Conservation (phyloP, 1,139 yeast species). For the Eremothecium sinecaudum region DNA sequence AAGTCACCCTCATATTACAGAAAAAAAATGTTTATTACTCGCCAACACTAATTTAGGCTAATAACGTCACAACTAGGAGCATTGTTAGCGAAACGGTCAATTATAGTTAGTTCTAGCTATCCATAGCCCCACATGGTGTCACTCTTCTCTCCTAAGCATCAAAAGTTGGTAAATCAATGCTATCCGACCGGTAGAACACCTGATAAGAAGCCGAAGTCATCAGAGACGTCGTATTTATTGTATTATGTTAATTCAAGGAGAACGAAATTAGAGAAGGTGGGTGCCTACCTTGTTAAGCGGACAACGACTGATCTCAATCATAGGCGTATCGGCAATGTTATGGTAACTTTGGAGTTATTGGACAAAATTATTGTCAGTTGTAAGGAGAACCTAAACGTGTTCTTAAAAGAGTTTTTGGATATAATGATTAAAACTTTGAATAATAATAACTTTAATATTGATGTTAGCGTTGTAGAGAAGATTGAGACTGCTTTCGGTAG, state of each 20-base stretch:
- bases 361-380: constrained; percentile 66
- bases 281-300: constrained; percentile 55
- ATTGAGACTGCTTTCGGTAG: constrained; percentile 31
- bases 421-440: constrained; percentile 33
- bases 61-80: too few relatives aligned
- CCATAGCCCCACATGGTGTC: too few relatives aligned
- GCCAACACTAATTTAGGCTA: too few relatives aligned
- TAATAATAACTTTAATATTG: constrained; percentile 26
- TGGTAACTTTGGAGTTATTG: constrained; percentile 68
- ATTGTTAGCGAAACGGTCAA: too few relatives aligned
- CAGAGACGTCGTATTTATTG: constrained; percentile 77
- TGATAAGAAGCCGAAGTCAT: constrained; percentile 85
- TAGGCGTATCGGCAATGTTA: constrained; percentile 65
- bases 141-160: constrained; percentile 70
- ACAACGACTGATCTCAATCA: constrained; percentile 55
- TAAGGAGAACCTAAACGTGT: constrained; percentile 71
- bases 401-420: constrained; percentile 53
- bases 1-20: too few relatives aligned
- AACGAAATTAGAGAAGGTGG: constrained; percentile 79
- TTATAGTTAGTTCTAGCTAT: too few relatives aligned
- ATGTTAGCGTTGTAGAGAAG: constrained; percentile 24
- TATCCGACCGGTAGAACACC: constrained; percentile 81
- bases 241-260: constrained; percentile 91
- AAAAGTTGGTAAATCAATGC: constrained; percentile 79
- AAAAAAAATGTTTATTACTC: too few relatives aligned